phyloP scores from a whole-genome alignment of 2,329 filamentous ascomycete species.

The Xylaria sp. region DNA sequence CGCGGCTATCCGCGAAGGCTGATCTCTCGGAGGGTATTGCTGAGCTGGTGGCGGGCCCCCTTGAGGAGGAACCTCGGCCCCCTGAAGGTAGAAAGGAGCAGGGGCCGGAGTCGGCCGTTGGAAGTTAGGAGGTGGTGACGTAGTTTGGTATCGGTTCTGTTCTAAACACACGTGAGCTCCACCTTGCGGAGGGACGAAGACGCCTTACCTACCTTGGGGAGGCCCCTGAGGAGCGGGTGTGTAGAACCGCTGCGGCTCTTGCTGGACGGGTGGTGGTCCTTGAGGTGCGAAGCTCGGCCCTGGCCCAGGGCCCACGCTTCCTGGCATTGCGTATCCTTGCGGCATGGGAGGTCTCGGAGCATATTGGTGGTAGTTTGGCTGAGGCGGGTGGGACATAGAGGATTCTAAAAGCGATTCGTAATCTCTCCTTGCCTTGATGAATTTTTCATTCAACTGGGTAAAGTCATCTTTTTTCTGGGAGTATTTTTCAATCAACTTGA shows the following conservation, averaged over 20 bases:
- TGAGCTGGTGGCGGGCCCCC: slow-evolving; percentile 28
- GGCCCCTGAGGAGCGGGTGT: slow-evolving; percentile 57
- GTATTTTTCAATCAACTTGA: slow-evolving; percentile 98
- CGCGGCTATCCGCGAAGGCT: slow-evolving; percentile 51
- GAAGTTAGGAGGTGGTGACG: slow-evolving; percentile 57
- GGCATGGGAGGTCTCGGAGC: slow-evolving; percentile 54
- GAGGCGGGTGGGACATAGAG: slow-evolving; percentile 93
- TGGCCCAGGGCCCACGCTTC: slow-evolving; percentile 34
- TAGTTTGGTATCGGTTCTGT: slow-evolving; percentile 47
- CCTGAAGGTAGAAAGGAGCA: slow-evolving; percentile 69
- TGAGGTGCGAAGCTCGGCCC: slow-evolving; percentile 45
- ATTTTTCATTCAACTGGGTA: slow-evolving; percentile 97
- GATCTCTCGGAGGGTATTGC: slow-evolving; percentile 56
- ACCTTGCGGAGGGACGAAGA: slow-evolving; percentile 12
- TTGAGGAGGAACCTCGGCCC: slow-evolving; percentile 54
- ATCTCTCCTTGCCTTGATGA: slow-evolving; percentile 96
- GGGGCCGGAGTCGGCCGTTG: slow-evolving; percentile 55
- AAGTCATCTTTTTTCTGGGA: slow-evolving; percentile 99
- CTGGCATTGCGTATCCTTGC: slow-evolving; percentile 48
- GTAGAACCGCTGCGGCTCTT: slow-evolving; percentile 71
- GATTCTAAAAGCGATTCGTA: slow-evolving; percentile 95
- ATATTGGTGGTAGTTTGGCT: slow-evolving; percentile 74
- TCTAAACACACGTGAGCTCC: slow-evolving; percentile 39
- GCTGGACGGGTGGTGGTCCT: slow-evolving; percentile 47
- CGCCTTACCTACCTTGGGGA: slow-evolving; percentile 42